phyloP scores from a whole-genome alignment of 768 basidiomycete genomes.

The Candolleomyces efflorescens region DNA sequence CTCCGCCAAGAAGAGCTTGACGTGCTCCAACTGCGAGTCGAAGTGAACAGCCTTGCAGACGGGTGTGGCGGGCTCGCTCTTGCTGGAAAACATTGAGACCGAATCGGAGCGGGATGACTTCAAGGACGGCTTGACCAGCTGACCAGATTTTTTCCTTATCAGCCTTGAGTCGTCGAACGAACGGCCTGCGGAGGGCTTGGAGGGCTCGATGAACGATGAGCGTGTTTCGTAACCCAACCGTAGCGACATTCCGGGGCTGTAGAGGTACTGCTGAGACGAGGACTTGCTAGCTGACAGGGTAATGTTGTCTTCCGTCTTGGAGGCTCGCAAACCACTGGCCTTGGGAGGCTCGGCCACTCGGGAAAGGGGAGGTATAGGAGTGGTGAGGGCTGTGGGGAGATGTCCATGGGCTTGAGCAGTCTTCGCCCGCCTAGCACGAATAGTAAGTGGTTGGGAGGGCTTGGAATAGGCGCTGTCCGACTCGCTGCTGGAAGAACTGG shows the following conservation, averaged over 20 bases:
- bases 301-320: conserved; percentile 21
- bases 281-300: conserved; percentile 13
- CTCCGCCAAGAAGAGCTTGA: conserved; percentile 91
- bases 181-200: conserved; percentile 21
- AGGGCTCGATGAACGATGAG: conserved; percentile 16
- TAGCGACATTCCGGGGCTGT: conserved; percentile 38
- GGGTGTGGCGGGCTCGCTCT: conserved; percentile 83
- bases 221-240: conserved; percentile 20
- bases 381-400: conserved; percentile 1
- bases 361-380: background rate
- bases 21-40: conserved; percentile 85
- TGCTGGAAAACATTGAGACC: conserved; percentile 51
- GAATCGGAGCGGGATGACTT: conserved; percentile 60
- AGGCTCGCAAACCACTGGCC: background rate
- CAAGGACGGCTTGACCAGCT: conserved; percentile 87
- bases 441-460: background rate
- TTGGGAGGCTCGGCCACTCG: background rate
- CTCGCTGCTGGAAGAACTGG: conserved; percentile 7
- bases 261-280: conserved; percentile 28
- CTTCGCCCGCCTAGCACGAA: conserved; percentile 7
- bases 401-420: background rate
- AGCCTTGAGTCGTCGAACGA: conserved; percentile 37
- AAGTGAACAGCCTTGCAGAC: conserved; percentile 89
- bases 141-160: conserved; percentile 90
- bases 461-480: conserved; percentile 1